Evolutionary conservation across 1,284 basidiomycete species (phyloP), one percentile per base, ranked within the genome.

Genomic region (Tilletiopsis washingtonensis): DNA sequence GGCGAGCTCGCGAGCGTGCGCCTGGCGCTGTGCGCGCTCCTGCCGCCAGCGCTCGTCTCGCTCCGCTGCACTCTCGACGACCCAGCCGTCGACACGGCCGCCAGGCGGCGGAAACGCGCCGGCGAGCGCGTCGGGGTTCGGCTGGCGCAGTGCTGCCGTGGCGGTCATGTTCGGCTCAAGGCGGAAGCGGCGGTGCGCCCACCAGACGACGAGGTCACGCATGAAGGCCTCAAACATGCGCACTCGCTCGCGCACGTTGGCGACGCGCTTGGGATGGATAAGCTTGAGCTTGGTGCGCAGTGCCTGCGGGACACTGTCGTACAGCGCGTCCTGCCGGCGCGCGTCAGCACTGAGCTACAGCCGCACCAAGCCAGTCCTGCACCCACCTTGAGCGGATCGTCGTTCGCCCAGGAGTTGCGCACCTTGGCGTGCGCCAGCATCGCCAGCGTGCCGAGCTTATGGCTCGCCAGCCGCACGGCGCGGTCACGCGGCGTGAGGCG

Each of bases 401-500:
- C 86, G 55, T 89, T 91, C 17, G 90, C 73, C 86, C 87, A 91
- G 47, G 77, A 78, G 72, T 98, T 97, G 40, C 93, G 81, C 14
- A 83, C 76, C 27, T 79, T 76, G 3, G 85, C 84, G 65, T 85
- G 88, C 3, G 82, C 81, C 2, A 97, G 79, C 6, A 96, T 78
- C 14, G 81, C 76, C 4, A 94, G 59, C 4, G 64, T 64, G 26
- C 64, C 62, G 2, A 71, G 57, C 54, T 71, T 68, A 56, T 73
- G 70, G 9, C 60, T 57, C 11, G 56, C 65, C 37, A 67, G 47
- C 7, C 70, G 61, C 36, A 61, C 62, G 37, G 57, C 56, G 21
- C 69, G 61, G 38, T 73, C 70, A 17, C 60, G 57, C n/a, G 68
- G 62, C 20, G 70, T 73, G 44, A 64, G 53, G 11, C 58, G 36